Conservation (phyloP, 2,329 filamentous ascomycete genomes). For the Monilinia fructigena region DNA sequence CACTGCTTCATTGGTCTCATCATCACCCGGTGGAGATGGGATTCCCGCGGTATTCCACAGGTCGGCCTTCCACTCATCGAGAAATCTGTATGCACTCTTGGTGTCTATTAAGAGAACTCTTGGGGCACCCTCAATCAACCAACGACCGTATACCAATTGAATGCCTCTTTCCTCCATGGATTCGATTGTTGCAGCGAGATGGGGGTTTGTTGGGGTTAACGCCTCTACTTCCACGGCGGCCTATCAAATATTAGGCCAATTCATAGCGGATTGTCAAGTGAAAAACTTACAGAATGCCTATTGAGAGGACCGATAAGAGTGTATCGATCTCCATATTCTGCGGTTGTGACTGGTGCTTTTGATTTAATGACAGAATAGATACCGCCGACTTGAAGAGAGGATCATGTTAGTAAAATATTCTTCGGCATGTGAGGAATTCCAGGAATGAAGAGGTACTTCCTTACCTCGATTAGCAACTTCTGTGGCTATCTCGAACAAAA, state of each 20-base stretch:
- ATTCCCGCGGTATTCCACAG: constrained; percentile 92
- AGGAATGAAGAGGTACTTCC: constrained; percentile 31
- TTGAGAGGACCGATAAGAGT: constrained; percentile 94
- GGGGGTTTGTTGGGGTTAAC: constrained; percentile 77
- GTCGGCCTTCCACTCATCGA: constrained; percentile 97
- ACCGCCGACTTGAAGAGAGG: constrained; percentile 68
- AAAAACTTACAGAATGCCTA: constrained; percentile 73
- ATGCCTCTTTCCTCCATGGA: constrained; percentile 93
- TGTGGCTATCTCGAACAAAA: constrained; percentile 94
- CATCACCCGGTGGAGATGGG: constrained; percentile 85
- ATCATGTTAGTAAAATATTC: background rate
- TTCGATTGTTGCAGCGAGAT: constrained; percentile 77
- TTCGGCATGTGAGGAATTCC: too few species aligned
- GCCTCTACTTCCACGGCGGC: constrained; percentile 98
- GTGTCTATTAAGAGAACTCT: constrained; percentile 93
- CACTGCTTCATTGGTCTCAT: constrained; percentile 96
- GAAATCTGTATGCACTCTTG: constrained; percentile 82
- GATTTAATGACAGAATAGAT: constrained; percentile 99
- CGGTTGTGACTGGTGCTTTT: constrained; percentile 94
- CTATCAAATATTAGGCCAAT: constrained; percentile 47
- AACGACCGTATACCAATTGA: constrained; percentile 86
- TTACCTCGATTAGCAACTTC: constrained; percentile 95
- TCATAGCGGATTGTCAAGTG: background rate
- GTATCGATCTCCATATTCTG: constrained; percentile 97
- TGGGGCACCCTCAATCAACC: constrained; percentile 95